These are phyloP conservation scores for Citrus mangshanensis DNA, from an alignment of 345 rosid species.

Conservation along the genomic window DNA sequence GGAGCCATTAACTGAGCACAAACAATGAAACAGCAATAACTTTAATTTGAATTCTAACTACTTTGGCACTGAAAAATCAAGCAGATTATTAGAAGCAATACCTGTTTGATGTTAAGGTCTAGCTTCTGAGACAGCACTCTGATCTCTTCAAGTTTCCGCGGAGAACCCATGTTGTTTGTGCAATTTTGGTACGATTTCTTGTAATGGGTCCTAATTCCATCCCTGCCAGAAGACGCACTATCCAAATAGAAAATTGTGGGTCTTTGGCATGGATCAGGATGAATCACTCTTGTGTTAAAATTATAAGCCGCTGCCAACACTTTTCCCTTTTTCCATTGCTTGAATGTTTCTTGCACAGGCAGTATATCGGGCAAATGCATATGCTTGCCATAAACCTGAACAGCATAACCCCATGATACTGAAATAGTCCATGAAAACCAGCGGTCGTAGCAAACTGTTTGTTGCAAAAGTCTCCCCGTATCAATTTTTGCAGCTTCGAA, in stretches of 20 bases:
- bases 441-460: constrained; percentile 76
- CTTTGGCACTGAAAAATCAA: neutral
- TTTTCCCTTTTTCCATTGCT: constrained; percentile 48
- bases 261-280: constrained; percentile 63
- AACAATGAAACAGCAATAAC: neutral
- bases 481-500: constrained; percentile 50
- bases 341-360: constrained; percentile 58
- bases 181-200: constrained; percentile 48
- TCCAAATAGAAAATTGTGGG: constrained; percentile 67
- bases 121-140: constrained; percentile 60
- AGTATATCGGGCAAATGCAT: constrained; percentile 42
- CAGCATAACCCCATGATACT: constrained; percentile 80
- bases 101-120: constrained; percentile 54
- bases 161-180: constrained; percentile 40
- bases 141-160: constrained; percentile 58
- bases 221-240: constrained; percentile 18
- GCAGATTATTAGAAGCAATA: constrained; percentile 5
- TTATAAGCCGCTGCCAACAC: constrained; percentile 37
- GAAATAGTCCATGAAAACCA: constrained; percentile 82
- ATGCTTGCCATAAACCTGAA: constrained; percentile 56
- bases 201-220: constrained; percentile 46
- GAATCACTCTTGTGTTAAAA: constrained; percentile 50
- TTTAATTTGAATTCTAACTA: neutral
- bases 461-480: constrained; percentile 64
- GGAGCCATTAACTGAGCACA: constrained; percentile 63